Evolutionary conservation across 2,329 filamentous ascomycete genomes (phyloP), one percentile per base, ranked within the genome.

Genomic region (Penicillium concentricum): DNA sequence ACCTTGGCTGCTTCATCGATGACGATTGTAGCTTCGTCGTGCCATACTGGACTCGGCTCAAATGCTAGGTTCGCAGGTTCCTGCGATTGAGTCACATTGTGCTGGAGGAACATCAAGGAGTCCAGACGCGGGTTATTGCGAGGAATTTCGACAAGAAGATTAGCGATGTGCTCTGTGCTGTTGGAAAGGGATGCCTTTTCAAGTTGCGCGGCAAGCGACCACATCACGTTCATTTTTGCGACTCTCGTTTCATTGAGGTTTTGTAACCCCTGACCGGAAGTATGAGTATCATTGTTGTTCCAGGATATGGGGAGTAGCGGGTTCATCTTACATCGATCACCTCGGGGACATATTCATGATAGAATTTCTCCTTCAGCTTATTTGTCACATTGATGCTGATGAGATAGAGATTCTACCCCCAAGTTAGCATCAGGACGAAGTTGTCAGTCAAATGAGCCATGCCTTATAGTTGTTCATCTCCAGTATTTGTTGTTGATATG

Each of bases 381-480:
- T 99, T 99, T 34, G 92, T 95, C 57, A 97, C 91, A 71, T 96
- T 96, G 78, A 99, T 96, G 59, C 87, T 84, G 69, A 99, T 96
- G 59, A 99, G 79, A 71, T 99, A 99, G n/a, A 90, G 92, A 74
- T 99, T 99, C 81, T 85, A 63, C 15, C 18, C n/a, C 7, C 32
- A 37, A 18, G 6, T 69, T 43, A 72, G 75, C 52, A 71, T 65
- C 8, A 30, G 57, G 24, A 58, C 18, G 10, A 6, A 22, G n/a
- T 9, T 12, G 5, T 15, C 18, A 5, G 20, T 24, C 15, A 15
- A 34, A 2, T 5, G 13, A n/a, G 16, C 50, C 62, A 43, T 63
- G 72, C 75, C 69, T 99, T 99, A 73, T 89, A 84, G 72, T 99
- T 99, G 76, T 94, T 90, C 94, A 97, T 97, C 66, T 99, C 94